These are phyloP conservation scores for Prunus persica DNA, from an alignment of 306 rosid species.

Conservation along the genomic window DNA sequence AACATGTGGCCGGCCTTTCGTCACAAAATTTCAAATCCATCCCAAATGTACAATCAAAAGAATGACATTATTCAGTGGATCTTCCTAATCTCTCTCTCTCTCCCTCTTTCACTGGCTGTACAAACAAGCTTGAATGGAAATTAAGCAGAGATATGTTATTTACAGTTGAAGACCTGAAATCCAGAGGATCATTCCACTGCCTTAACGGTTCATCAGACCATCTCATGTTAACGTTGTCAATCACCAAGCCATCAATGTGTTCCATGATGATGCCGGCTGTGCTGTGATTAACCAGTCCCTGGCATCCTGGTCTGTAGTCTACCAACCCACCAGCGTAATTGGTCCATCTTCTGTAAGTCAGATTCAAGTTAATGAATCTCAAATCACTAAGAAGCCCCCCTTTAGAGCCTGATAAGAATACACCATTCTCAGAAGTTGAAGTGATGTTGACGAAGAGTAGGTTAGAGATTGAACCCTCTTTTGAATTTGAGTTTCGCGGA, in stretches of 20 bases:
- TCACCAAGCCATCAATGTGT: constrained; percentile 66
- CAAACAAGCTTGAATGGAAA: constrained; percentile 57
- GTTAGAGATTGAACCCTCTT: constrained; percentile 84
- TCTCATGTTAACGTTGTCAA: constrained; percentile 72
- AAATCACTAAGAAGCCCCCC: constrained; percentile 63
- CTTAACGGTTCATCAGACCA: constrained; percentile 48
- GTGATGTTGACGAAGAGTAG: constrained; percentile 71
- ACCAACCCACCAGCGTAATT: constrained; percentile 53
- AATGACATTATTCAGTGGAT: not conserved
- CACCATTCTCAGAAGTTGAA: constrained; percentile 73
- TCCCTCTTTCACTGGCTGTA: constrained; percentile 12
- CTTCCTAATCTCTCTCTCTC: not conserved
- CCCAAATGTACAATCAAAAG: not conserved
- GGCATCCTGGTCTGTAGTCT: constrained; percentile 94
- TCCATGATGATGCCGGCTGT: constrained; percentile 81
- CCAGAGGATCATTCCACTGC: constrained; percentile 76
- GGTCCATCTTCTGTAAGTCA: constrained; percentile 67
- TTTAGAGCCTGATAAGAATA: constrained; percentile 81
- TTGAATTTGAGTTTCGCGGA: constrained; percentile 55
- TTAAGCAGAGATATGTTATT: constrained; percentile 57
- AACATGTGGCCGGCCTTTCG: not conserved
- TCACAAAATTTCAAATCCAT: not conserved
- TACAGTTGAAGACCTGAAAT: constrained; percentile 72
- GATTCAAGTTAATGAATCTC: constrained; percentile 69
- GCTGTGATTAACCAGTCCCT: constrained; percentile 64